Percentiles rank a stretch among this genome's conserved stretches.
Evolutionary conservation across 768 basidiomycete species (phyloP).

Genomic region (Cubamyces lactineus): DNA sequence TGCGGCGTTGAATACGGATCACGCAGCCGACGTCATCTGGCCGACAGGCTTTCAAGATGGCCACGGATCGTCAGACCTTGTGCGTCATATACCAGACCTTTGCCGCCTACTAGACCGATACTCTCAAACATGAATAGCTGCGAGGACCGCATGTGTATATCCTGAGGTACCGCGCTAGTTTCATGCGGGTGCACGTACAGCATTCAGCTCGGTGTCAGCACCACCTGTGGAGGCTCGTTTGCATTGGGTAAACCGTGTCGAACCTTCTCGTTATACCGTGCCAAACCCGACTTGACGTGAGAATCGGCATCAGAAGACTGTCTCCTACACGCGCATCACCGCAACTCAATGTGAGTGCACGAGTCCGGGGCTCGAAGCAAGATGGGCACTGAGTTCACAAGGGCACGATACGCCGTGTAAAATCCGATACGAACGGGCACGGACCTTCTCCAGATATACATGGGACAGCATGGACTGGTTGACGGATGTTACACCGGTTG

Average conservation of each 20-base stretch:
- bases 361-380: not conserved
- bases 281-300: not conserved
- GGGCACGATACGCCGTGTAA: not conserved
- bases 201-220: too few species aligned
- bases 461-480: too few species aligned
- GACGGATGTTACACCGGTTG: too few species aligned
- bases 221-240: too few species aligned
- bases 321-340: not conserved
- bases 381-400: not conserved
- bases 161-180: too few species aligned
- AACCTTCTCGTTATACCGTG: not conserved
- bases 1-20: slow-evolving; percentile 2
- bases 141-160: too few species aligned
- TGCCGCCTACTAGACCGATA: too few species aligned
- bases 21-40: slow-evolving; percentile 9
- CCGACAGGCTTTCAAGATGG: not conserved
- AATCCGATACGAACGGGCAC: not conserved
- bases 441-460: too few species aligned
- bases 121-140: too few species aligned
- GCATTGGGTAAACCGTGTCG: not conserved
- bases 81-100: too few species aligned
- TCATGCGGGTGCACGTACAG: too few species aligned
- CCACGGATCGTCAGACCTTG: not conserved
- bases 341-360: slow-evolving; percentile 1
- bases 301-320: slow-evolving; percentile 8